A percentile compares a stretch with the other conserved stretches of the same genome.
phyloP scores from a whole-genome alignment of 192 early-diverging fungal genomes.

The Entophlyctis luteolus region DNA sequence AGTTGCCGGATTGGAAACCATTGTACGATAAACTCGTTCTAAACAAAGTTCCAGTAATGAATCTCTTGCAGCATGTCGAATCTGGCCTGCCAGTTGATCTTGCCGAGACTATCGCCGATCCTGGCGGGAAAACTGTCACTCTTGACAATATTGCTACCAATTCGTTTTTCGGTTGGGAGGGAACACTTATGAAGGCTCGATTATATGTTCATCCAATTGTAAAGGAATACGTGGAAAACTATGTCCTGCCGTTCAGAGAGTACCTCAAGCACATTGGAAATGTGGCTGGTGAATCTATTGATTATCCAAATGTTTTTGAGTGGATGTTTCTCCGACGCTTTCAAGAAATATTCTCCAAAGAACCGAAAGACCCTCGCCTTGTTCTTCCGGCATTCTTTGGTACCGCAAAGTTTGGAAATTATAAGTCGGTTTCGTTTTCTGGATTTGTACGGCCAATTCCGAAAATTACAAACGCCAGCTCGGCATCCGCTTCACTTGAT shows the following conservation, averaged over 20 bases:
- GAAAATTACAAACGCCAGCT: background rate
- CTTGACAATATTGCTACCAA: background rate
- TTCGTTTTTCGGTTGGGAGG: background rate
- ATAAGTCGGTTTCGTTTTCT: background rate
- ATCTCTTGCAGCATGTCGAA: background rate
- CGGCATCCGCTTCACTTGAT: background rate
- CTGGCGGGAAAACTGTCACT: background rate
- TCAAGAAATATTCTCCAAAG: background rate
- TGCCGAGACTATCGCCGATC: background rate
- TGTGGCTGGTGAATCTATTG: background rate
- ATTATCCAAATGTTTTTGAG: background rate
- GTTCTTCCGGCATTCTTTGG: background rate
- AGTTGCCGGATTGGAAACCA: background rate
- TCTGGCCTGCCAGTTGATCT: background rate
- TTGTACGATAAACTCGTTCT: background rate
- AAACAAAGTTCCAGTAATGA: background rate
- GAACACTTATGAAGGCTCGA: background rate
- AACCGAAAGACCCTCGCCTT: background rate
- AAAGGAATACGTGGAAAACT: background rate
- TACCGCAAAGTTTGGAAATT: background rate
- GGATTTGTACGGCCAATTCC: background rate
- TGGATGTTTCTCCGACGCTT: conserved; percentile 6
- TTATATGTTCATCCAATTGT: background rate
- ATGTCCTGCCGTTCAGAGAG: background rate
- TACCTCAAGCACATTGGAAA: background rate